These are phyloP conservation scores for Xylaria scruposa DNA, from an alignment of 495 filamentous ascomycete genomes.

Conservation along the genomic window DNA sequence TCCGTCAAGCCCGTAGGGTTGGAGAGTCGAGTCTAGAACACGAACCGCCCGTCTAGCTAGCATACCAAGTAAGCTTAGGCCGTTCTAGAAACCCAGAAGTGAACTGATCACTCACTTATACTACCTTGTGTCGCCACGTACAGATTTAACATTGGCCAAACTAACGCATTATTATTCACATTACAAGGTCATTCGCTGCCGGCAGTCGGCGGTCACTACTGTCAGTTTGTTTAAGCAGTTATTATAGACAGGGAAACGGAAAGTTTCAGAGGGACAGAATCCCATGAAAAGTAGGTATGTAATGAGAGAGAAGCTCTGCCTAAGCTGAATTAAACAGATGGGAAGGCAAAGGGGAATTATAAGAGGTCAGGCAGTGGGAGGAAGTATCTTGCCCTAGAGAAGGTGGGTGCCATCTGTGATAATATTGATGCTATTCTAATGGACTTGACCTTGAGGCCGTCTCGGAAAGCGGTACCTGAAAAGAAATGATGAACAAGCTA, in stretches of 20 bases:
- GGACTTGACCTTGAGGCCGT: neutral
- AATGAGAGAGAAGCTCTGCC: neutral
- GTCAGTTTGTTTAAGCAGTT: neutral
- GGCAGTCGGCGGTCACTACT: neutral
- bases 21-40: conserved; percentile 17
- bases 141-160: neutral
- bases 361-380: too few species aligned
- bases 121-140: neutral
- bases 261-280: neutral
- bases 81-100: conserved; percentile 11
- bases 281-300: neutral
- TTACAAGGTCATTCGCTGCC: neutral
- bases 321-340: neutral
- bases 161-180: neutral
- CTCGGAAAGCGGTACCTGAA: conserved; percentile 5
- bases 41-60: neutral
- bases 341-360: neutral
- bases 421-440: neutral
- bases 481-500: neutral
- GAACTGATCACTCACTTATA: neutral
- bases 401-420: neutral
- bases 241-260: neutral
- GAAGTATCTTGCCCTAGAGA: neutral
- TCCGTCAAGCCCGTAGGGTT: neutral
- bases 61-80: neutral